phyloP scores from a whole-genome alignment of 371 early-diverging fungal species.

The Mucor racemosus region DNA sequence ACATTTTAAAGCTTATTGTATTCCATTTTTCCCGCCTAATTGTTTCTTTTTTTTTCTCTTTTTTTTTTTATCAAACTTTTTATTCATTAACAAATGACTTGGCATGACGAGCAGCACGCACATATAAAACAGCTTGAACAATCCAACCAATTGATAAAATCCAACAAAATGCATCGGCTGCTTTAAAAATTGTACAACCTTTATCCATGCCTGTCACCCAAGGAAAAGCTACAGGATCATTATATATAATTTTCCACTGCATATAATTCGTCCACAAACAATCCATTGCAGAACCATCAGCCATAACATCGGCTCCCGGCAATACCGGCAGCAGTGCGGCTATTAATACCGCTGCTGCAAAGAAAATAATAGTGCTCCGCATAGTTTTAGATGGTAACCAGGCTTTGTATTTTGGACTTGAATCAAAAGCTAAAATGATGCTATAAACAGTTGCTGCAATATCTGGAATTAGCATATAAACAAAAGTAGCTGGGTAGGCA shows the following conservation, averaged over 20 bases:
- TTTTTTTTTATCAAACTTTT: not conserved
- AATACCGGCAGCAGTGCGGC: conserved; percentile 38
- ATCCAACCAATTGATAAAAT: conserved; percentile 40
- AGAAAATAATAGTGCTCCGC: conserved; percentile 25
- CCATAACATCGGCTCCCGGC: conserved; percentile 45
- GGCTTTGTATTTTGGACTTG: conserved; percentile 38
- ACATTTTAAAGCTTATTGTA: not conserved
- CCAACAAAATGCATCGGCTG: conserved; percentile 41
- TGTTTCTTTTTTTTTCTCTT: not conserved
- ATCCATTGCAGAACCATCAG: conserved; percentile 33
- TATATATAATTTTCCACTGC: conserved; percentile 42
- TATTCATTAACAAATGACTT: conserved; percentile 9
- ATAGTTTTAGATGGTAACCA: conserved; percentile 50
- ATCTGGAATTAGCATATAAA: conserved; percentile 48
- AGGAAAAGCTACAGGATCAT: conserved; percentile 37
- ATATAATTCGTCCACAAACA: conserved; percentile 49
- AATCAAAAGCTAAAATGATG: conserved; percentile 37
- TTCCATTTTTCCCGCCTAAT: not conserved
- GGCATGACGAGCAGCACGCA: conserved; percentile 24
- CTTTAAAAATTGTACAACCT: conserved; percentile 38
- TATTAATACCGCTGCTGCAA: conserved; percentile 31
- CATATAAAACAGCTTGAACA: conserved; percentile 18
- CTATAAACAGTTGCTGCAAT: conserved; percentile 37
- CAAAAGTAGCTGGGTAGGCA: conserved; percentile 49
- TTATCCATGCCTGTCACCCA: conserved; percentile 48